phyloP scores from a whole-genome alignment of 2,329 filamentous ascomycete species.

The Colletotrichum sp. region DNA sequence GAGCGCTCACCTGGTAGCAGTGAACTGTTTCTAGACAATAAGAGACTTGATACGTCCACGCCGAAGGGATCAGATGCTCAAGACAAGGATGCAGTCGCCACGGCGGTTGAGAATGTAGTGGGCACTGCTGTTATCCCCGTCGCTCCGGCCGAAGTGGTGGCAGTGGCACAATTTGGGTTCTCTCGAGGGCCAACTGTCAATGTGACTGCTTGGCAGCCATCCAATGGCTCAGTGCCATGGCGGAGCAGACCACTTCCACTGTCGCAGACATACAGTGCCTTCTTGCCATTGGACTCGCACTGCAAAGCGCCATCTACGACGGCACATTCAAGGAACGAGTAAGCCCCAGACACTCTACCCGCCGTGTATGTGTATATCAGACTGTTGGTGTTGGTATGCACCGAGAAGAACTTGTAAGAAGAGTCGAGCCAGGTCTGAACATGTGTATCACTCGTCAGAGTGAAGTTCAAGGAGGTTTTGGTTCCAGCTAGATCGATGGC shows the following conservation, averaged over 20 bases:
- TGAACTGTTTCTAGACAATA: not conserved
- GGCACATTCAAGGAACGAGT: constrained; percentile 12
- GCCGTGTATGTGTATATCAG: constrained; percentile 20
- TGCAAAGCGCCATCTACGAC: not conserved
- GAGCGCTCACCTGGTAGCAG: not conserved
- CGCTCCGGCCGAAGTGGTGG: not conserved
- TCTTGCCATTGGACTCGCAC: constrained; percentile 5
- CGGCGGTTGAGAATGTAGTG: not conserved
- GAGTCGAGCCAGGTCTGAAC: not conserved
- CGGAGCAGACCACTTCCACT: not conserved
- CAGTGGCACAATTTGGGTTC: not conserved
- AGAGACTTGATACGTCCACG: not conserved
- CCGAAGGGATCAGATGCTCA: not conserved
- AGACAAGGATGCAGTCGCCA: not conserved
- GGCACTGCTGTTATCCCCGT: not conserved
- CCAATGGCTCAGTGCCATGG: not conserved
- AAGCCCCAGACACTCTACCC: not conserved
- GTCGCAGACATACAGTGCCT: constrained; percentile 17
- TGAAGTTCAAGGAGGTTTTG: not conserved
- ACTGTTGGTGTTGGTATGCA: constrained; percentile 22
- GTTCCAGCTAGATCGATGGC: constrained; percentile 11
- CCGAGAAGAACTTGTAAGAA: not conserved
- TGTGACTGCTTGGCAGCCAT: not conserved
- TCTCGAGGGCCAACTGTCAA: not conserved
- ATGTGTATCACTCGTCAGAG: not conserved